Evolutionary conservation across 441 rosid genomes (phyloP), one percentile per base, ranked within the genome.

Genomic region (Gossypium lobatum): DNA sequence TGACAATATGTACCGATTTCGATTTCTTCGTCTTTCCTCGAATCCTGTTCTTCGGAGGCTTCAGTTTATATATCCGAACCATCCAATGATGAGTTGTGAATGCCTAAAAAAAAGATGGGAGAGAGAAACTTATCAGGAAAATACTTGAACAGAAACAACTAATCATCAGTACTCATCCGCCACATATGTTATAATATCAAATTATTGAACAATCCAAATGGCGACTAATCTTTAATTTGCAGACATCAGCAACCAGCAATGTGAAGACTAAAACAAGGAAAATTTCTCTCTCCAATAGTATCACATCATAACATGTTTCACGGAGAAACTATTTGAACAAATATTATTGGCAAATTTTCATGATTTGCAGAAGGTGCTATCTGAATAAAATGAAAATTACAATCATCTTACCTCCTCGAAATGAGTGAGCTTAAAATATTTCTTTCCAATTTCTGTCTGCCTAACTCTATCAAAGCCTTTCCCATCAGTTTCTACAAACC

Each of bases 11-110:
- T 87, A 96, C 99, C 82, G 77, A 78, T 83, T 93, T 95, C 0
- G 64, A 78, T 80, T 96, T 96, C 85, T 91, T 93, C 2, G 70
- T 58, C 85, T 78, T 93, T 54, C 98, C 98, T 1, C 96, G 88
- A 54, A 93, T 84, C 82, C 97, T 88, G 88, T 96, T 96, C 88
- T 81, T 93, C 17, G 75, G 87, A 64, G 91, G 91, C 73, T 92
- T 96, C 83, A 93, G 81, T 80, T 96, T 93, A 88, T 93, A 93
- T 70, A 95, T 76, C 80, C 98, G 93, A 62, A 95, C 99, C 99
- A 95, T 95, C 99, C 99, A 95, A 65, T 95, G 99, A 82, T 93
- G 98, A 77, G 97, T 95, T 70, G 99, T 93, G 88, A 90, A 95
- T 67, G 87, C 99, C 99, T 95, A 74, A 76, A 64, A 23, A 7